Conservation (phyloP, 2,329 filamentous ascomycete genomes). For the Biscogniauxia marginata region DNA sequence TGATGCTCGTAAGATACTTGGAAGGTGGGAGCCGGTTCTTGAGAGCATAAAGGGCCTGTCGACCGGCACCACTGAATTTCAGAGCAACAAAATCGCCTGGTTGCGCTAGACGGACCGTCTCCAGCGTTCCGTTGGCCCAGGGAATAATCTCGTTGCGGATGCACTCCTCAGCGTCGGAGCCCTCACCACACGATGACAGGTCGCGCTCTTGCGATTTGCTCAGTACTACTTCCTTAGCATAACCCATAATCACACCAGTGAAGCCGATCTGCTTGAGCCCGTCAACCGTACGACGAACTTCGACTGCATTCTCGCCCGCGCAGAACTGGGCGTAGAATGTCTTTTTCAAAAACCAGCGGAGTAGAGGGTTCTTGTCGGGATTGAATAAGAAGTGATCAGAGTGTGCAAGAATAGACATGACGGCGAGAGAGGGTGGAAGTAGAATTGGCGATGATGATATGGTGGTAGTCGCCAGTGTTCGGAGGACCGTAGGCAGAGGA, state of each 20-base stretch:
- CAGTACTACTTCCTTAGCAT: conserved; percentile 78
- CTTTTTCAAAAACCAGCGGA: conserved; percentile 69
- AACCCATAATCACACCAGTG: conserved; percentile 79
- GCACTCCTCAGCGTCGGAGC: conserved; percentile 46
- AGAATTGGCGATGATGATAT: conserved; percentile 70
- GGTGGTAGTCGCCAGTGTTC: conserved; percentile 66
- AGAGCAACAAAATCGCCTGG: conserved; percentile 65
- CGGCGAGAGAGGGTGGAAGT: conserved; percentile 65
- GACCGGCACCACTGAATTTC: conserved; percentile 82
- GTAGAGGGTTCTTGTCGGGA: conserved; percentile 71
- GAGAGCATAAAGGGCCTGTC: conserved; percentile 66
- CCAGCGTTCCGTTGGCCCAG: conserved; percentile 73
- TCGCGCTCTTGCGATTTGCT: conserved; percentile 50
- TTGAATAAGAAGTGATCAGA: conserved; percentile 65
- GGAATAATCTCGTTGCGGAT: conserved; percentile 61
- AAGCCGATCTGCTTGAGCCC: conserved; percentile 74
- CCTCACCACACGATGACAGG: conserved; percentile 44
- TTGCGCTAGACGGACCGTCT: conserved; percentile 72
- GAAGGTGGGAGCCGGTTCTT: conserved; percentile 61
- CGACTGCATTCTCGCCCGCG: conserved; percentile 69
- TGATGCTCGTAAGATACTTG: conserved; percentile 63
- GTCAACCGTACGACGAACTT: conserved; percentile 65
- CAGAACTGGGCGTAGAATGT: conserved; percentile 94
- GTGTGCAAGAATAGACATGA: conserved; percentile 69
- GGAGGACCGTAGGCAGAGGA: conserved; percentile 63